phyloP scores from a whole-genome alignment of 2,329 filamentous ascomycete genomes.

The Orbilia quercus region DNA sequence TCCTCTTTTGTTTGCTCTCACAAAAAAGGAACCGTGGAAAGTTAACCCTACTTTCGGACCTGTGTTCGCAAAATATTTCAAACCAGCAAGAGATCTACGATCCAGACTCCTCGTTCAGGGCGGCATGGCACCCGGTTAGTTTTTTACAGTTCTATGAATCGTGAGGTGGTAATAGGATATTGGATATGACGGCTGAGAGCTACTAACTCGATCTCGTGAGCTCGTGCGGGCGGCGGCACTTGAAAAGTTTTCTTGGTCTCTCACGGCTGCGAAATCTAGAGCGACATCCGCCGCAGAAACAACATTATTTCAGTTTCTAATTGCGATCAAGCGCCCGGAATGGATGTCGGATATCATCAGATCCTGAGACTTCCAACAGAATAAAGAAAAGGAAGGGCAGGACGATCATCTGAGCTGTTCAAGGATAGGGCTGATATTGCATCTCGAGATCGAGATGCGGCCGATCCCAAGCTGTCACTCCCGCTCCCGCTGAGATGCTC shows the following conservation, averaged over 20 bases:
- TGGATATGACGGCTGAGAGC: slow-evolving; percentile 16
- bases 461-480: slow-evolving; percentile 23
- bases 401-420: not conserved
- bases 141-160: slow-evolving; percentile 4
- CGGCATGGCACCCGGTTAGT: not conserved
- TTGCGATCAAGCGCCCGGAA: not conserved
- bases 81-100: slow-evolving; percentile 9
- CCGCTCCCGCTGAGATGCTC: slow-evolving; percentile 41
- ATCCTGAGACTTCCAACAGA: not conserved
- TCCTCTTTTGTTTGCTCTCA: slow-evolving; percentile 19
- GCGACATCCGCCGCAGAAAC: slow-evolving; percentile 2
- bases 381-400: not conserved
- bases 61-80: not conserved
- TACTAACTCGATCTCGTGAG: slow-evolving; percentile 17
- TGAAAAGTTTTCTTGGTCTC: not conserved
- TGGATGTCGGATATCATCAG: not conserved
- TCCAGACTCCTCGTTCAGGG: slow-evolving; percentile 19
- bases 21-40: not conserved
- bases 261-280: slow-evolving; percentile 1
- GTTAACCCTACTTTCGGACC: not conserved
- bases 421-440: slow-evolving; percentile 48
- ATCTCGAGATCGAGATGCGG: slow-evolving; percentile 30
- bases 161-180: slow-evolving; percentile 13
- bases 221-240: not conserved
- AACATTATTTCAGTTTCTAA: not conserved